Evolutionary conservation across 108 stramenopile genomes (phyloP), one percentile per base, ranked within the genome.

Genomic region (Skeletonema marinoi): DNA sequence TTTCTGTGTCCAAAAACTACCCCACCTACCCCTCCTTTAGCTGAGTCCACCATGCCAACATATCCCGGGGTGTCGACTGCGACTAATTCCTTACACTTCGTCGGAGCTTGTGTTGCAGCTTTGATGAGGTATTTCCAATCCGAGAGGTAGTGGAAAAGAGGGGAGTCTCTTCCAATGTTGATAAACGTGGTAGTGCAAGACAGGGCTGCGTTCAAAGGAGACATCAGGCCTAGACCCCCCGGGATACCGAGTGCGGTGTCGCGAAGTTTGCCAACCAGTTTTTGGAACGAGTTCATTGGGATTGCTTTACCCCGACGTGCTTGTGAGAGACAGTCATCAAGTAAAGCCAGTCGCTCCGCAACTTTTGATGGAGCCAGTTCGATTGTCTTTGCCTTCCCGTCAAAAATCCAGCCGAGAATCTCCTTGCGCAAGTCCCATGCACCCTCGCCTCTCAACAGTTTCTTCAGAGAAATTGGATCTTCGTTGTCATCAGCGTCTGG

Each of bases 361-460:
- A n/a, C 48, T 17, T 48, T 48, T 2, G 2, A 8, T 17, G 48
- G 48, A 1, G 48, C 48, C 2, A 48, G 48, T 17, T 2, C 14
- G n/a, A 62, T 62, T 3, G 60, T 62, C 12, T 62, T 32, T 31
- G 60, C 60, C 0, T 62, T 13, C 1, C 60, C 60, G 6, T 62
- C 60, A 62, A 62, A 62, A 3, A 62, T 7, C 60, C 60, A 62
- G 10, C 60, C 60, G 4, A 62, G 60, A 3, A 62, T 62, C 30
- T 62, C 60, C 6, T 62, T 62, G 2, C 9, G 0, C 14, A 32
- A 3, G 1, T 31, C 32, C 60, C 60, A 62, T 0, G 32, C 32
- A 6, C 60, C 60, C 13, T 62, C 60, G 2, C 60, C 60, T 33
- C 30, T 33, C 2, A 62, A 25, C 60, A 62, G 4, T 9, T 62